A percentile compares a stretch with the other conserved stretches of the same genome.
These are phyloP conservation scores for Brassica cretica DNA, from an alignment of 345 rosid species.

Conservation along the genomic window DNA sequence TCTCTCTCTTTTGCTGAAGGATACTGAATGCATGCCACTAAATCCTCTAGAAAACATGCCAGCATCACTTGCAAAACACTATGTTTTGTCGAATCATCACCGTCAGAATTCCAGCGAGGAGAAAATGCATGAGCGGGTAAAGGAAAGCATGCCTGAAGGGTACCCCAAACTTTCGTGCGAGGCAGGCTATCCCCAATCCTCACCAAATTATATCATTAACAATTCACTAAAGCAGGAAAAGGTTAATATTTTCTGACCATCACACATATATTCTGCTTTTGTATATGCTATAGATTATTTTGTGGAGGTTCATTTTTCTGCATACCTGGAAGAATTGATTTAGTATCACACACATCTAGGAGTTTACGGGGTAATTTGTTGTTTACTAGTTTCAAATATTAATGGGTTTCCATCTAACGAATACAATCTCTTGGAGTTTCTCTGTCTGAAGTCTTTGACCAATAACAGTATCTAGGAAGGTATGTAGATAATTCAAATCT, in stretches of 20 bases:
- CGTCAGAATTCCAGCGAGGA: conserved; percentile 51
- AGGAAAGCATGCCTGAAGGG: conserved; percentile 52
- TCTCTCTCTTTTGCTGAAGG: conserved; percentile 51
- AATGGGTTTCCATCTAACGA: conserved; percentile 12
- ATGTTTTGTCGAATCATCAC: conserved; percentile 44
- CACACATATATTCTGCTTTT: conserved; percentile 22
- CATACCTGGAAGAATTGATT: conserved; percentile 4
- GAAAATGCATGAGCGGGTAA: conserved; percentile 52
- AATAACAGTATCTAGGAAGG: neutral
- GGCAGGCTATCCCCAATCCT: conserved; percentile 47
- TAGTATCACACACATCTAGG: conserved; percentile 12
- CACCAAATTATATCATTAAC: conserved; percentile 44
- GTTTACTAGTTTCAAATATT: conserved; percentile 13
- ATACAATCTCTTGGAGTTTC: conserved; percentile 17
- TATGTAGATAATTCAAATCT: conserved; percentile 1
- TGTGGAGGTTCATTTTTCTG: conserved; percentile 17
- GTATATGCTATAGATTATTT: conserved; percentile 3
- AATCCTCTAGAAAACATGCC: conserved; percentile 72
- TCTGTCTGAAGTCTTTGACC: conserved; percentile 11
- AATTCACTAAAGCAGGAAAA: conserved; percentile 49
- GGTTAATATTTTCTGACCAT: conserved; percentile 46
- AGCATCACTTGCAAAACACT: conserved; percentile 60
- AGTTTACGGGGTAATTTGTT: conserved; percentile 13
- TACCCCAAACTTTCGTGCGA: conserved; percentile 46
- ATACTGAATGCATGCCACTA: conserved; percentile 81